Evolutionary conservation across 2,329 filamentous ascomycete species (phyloP).

Genomic region (Calonectria naviculata): DNA sequence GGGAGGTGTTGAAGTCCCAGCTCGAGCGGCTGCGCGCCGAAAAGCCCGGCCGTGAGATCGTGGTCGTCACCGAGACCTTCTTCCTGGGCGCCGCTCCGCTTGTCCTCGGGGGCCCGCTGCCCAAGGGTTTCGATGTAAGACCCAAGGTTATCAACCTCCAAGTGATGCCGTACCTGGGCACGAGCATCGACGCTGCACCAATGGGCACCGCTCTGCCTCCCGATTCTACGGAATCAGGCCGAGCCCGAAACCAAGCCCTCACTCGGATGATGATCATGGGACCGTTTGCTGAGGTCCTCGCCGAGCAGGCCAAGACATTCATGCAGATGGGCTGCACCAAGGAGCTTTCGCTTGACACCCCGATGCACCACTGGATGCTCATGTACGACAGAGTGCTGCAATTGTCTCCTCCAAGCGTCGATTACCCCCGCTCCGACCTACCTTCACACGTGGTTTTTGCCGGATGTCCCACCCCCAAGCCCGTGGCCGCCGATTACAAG

Average conservation of each 20-base stretch:
- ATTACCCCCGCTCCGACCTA: slow-evolving; percentile 51
- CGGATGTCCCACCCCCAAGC: slow-evolving; percentile 52
- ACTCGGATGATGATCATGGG: slow-evolving; percentile 36
- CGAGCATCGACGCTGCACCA: slow-evolving; percentile 52
- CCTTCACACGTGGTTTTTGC: slow-evolving; percentile 54
- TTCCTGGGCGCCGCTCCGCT: slow-evolving; percentile 52
- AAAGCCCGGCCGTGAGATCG: slow-evolving; percentile 49
- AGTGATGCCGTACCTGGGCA: slow-evolving; percentile 48
- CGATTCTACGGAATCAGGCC: slow-evolving; percentile 49
- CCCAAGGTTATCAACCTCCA: slow-evolving; percentile 54
- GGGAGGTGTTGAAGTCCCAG: slow-evolving; percentile 46
- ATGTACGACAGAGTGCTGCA: slow-evolving; percentile 49
- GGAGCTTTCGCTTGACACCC: slow-evolving; percentile 19
- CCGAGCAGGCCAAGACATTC: slow-evolving; percentile 39
- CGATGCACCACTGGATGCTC: slow-evolving; percentile 43
- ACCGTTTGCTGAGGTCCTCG: slow-evolving; percentile 35
- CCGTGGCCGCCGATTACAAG: slow-evolving; percentile 38
- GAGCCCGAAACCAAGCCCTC: slow-evolving; percentile 45
- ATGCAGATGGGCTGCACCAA: slow-evolving; percentile 42
- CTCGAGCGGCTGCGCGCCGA: slow-evolving; percentile 47
- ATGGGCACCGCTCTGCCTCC: slow-evolving; percentile 52
- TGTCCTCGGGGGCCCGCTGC: slow-evolving; percentile 50
- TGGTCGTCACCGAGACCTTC: slow-evolving; percentile 56
- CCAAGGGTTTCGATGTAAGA: slow-evolving; percentile 47
- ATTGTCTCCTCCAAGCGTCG: slow-evolving; percentile 51